Evolutionary conservation across 2,329 filamentous ascomycete genomes (phyloP).

Genomic region (Trichophyton equinum): DNA sequence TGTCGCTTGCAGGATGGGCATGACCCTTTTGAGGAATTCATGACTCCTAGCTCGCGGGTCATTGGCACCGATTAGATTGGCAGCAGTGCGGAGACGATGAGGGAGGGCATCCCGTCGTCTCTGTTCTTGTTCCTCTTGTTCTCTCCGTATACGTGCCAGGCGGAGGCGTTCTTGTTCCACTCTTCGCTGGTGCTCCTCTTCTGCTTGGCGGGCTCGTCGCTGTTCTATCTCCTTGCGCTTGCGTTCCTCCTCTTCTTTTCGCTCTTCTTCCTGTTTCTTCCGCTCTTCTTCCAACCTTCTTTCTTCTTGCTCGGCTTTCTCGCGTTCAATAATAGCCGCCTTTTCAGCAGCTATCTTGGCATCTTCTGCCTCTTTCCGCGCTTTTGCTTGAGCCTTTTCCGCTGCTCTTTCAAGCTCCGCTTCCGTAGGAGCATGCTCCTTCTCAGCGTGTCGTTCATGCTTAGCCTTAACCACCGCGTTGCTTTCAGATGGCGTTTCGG

Average conservation of each 20-base stretch:
- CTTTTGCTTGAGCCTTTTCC: constrained; percentile 15
- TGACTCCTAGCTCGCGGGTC: constrained; percentile 31
- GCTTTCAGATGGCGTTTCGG: constrained; percentile 22
- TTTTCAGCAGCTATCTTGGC: constrained; percentile 20
- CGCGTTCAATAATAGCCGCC: constrained; percentile 25
- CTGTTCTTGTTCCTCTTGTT: constrained; percentile 36
- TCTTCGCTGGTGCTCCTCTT: constrained; percentile 35
- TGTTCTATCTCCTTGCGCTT: constrained; percentile 32
- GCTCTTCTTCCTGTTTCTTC: constrained; percentile 27
- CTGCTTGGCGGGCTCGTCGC: constrained; percentile 32
- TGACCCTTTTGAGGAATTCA: constrained; percentile 34
- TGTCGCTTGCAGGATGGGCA: constrained; percentile 35
- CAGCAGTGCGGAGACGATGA: constrained; percentile 32
- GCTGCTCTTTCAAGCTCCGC: constrained; percentile 11
- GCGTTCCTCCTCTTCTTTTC: constrained; percentile 16
- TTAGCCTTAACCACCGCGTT: constrained; percentile 8
- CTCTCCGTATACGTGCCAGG: constrained; percentile 32
- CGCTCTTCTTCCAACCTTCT: constrained; percentile 22
- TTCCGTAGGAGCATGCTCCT: constrained; percentile 10
- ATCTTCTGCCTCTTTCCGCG: constrained; percentile 22
- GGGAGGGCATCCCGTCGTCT: constrained; percentile 36
- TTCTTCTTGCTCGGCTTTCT: constrained; percentile 29
- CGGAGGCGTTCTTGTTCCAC: constrained; percentile 32
- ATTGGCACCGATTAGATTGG: constrained; percentile 34
- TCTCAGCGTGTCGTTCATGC: constrained; percentile 13